These are phyloP conservation scores for Luffa acutangula DNA, from an alignment of 306 rosid genomes.

Conservation along the genomic window DNA sequence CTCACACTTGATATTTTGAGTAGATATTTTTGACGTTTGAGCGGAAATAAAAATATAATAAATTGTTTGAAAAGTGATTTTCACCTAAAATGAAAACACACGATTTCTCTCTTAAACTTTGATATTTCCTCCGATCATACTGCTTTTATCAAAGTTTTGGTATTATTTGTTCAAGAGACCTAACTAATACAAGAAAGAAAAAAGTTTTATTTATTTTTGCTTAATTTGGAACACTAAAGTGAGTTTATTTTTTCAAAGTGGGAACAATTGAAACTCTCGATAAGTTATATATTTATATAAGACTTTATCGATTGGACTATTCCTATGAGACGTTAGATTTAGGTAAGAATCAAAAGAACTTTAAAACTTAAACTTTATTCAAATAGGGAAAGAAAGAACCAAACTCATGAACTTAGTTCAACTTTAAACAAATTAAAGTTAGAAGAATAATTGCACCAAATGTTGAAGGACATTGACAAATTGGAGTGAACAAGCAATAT, in stretches of 20 bases:
- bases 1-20: neutral
- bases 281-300: too few relatives aligned
- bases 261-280: neutral
- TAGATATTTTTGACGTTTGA: neutral
- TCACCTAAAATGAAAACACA: too few relatives aligned
- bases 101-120: too few relatives aligned
- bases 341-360: neutral
- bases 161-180: neutral
- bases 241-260: neutral
- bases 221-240: neutral
- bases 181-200: too few relatives aligned
- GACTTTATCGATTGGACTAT: neutral
- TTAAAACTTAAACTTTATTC: neutral
- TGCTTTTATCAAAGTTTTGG: neutral
- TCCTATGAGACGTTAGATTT: neutral
- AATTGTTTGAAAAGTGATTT: neutral
- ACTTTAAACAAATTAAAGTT: neutral
- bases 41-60: neutral
- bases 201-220: too few relatives aligned
- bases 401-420: neutral
- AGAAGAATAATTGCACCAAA: neutral
- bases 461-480: neutral
- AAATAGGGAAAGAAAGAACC: neutral
- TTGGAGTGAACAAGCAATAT: neutral
- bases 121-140: neutral